These are phyloP conservation scores for Leccinellum albellum DNA, from an alignment of 768 basidiomycete genomes.

Conservation along the genomic window DNA sequence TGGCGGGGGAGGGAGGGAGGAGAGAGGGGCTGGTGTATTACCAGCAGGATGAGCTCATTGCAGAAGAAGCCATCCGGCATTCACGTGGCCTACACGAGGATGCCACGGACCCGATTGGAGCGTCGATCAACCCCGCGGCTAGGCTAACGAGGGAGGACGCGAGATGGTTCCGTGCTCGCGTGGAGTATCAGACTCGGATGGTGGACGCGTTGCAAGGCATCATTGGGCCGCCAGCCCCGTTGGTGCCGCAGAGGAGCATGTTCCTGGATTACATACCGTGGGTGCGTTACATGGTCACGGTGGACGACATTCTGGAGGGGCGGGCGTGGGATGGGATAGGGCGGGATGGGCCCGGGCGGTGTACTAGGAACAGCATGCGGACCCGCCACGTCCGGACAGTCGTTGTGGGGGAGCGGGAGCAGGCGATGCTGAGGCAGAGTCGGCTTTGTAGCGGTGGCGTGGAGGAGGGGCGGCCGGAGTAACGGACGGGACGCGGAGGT, in stretches of 20 bases:
- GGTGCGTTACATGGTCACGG: slow-evolving; percentile 58
- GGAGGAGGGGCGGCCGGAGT: background rate
- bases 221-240: slow-evolving; percentile 39
- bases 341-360: slow-evolving; percentile 35
- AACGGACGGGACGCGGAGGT: background rate
- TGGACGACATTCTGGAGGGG: slow-evolving; percentile 50
- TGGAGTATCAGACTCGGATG: slow-evolving; percentile 42
- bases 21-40: slow-evolving; percentile 32
- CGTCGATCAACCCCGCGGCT: slow-evolving; percentile 35
- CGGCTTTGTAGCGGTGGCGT: background rate
- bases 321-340: slow-evolving; percentile 33
- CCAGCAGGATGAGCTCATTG: slow-evolving; percentile 48
- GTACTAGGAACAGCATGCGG: slow-evolving; percentile 56
- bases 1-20: slow-evolving; percentile 1
- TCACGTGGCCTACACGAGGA: slow-evolving; percentile 43
- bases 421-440: slow-evolving; percentile 31
- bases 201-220: slow-evolving; percentile 46
- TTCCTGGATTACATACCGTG: slow-evolving; percentile 70
- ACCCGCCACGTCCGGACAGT: slow-evolving; percentile 44
- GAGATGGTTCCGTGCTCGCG: slow-evolving; percentile 37
- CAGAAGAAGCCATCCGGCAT: slow-evolving; percentile 41
- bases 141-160: slow-evolving; percentile 14
- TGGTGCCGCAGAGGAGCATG: slow-evolving; percentile 44
- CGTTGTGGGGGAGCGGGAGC: slow-evolving; percentile 35
- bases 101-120: slow-evolving; percentile 29